Evolutionary conservation across 495 filamentous ascomycete genomes (phyloP), one percentile per base, ranked within the genome.

Genomic region (Coniosporium apollinis): DNA sequence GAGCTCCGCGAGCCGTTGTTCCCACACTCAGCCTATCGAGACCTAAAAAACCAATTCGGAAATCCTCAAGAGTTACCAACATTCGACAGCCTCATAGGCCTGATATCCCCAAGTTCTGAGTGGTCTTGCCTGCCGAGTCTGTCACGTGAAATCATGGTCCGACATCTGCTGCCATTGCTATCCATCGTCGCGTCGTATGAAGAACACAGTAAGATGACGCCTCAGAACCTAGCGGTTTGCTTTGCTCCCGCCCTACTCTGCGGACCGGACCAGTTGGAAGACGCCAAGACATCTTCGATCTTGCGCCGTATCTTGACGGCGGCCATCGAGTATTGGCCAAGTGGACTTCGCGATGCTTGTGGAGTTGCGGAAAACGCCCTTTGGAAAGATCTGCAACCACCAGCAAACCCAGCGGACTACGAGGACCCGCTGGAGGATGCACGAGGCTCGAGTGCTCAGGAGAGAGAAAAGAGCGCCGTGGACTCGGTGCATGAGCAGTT

Each of bases 111-210:
- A 2, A 46, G 49, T 20, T 59, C 62, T 13, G 48, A 60, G 43
- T 51, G 55, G 47, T 49, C 58, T 40, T 42, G 58, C 38, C 22
- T 60, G 15, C 49, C 47, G 7, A 30, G 31, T 5, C 52, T 46
- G 5, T 62, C 61, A 2, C 54, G 66, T 7, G 43, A 57, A 29
- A 64, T 70, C 17, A 39, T 71, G 11, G 55, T 47, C 3, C 46
- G 58, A 22, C 67, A 72, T 45, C 51, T 71, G 4, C 47, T 72
- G n/a, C 67, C 67, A 1, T 39, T 72, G 4, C 50, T 71, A 0
- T 50, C 56, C n/a, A 49, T 46, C 5, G 54, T 71, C 8, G 49
- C 66, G 2, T 47, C 49, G 15, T 52, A 56, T 22, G 39, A 57
- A 18, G 46, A 52, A 11, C 44, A 53, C 28, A 72, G 71, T 45